Evolutionary conservation across 805 yeast species (phyloP), one percentile per base, ranked within the genome.

Genomic region (Cephaloascus fragrans): DNA sequence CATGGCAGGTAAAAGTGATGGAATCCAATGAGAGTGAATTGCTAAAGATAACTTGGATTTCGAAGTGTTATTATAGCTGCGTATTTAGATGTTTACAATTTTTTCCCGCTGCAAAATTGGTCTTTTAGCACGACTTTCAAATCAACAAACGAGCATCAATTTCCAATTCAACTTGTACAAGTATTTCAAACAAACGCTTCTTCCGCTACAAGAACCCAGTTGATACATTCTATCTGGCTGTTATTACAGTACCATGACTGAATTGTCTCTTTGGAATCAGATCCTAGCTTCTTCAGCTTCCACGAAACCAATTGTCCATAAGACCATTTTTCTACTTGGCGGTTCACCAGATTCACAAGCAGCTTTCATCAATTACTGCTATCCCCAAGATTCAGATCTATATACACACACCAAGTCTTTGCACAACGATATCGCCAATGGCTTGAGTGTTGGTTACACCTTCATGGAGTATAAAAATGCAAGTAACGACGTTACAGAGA

Each of bases 391-490:
- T 18, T 16, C 32, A 4, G 36, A 44, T 18, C 8, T 33, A 4
- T 33, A 16, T 8, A 9, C 17, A 9, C 15, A 33, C n/a, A 33
- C 15, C 18, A 17, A 12, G 5, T 15, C 19, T 10, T 5, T n/a
- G 37, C 18, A 5, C 15, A 44, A 41, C 19, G 10, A 5, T 2
- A 37, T 43, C 8, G 44, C 52, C 1, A 47, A 46, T 28, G 35
- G 35, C 2, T 40, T 46, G 32, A 44, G 47, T 16, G 14, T 46
- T 9, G 52, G 49, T 0, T 52, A 51, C 37, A 44, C 51, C 2
- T 50, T 29, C 34, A 38, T 48, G 10, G 40, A 46, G 23, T 50
- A 41, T 39, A 45, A 38, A 14, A 49, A 50, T 19, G 34, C 38
- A n/a, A 36, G 40, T 2, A 26, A 41, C 5, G 46, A 44, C n/a